Conservation (phyloP, 1,139 yeast species). For the Suhomyces yuchorum region DNA sequence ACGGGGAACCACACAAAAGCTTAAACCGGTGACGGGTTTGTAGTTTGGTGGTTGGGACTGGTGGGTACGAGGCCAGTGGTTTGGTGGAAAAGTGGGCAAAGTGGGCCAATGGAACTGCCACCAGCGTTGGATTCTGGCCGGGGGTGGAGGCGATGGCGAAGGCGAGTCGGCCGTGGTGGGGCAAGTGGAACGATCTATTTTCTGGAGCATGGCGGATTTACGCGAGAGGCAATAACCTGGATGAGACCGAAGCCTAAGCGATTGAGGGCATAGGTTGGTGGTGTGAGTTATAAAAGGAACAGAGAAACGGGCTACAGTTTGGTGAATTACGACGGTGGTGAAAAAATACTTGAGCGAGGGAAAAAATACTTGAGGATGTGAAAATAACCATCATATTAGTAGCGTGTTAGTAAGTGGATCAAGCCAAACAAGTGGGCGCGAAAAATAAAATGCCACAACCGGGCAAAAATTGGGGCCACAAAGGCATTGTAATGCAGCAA, state of each 20-base stretch:
- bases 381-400: neutral
- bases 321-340: neutral
- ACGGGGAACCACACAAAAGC: too few species aligned
- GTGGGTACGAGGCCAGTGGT: too few species aligned
- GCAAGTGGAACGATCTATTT: neutral
- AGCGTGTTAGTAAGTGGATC: neutral
- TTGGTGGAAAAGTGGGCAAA: too few species aligned
- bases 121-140: too few species aligned
- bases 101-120: too few species aligned
- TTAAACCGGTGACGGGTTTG: too few species aligned
- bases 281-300: neutral
- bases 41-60: too few species aligned
- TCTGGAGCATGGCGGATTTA: neutral
- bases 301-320: neutral
- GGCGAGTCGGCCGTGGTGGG: neutral
- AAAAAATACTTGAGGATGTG: neutral
- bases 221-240: neutral
- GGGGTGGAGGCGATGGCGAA: too few species aligned
- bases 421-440: neutral
- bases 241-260: neutral
- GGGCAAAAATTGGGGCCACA: neutral
- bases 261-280: neutral
- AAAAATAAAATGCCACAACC: neutral
- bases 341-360: neutral
- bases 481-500: conserved; percentile 1